Evolutionary conservation across 2,329 filamentous ascomycete genomes (phyloP), one percentile per base, ranked within the genome.

Genomic region (Nakataea oryzae): DNA sequence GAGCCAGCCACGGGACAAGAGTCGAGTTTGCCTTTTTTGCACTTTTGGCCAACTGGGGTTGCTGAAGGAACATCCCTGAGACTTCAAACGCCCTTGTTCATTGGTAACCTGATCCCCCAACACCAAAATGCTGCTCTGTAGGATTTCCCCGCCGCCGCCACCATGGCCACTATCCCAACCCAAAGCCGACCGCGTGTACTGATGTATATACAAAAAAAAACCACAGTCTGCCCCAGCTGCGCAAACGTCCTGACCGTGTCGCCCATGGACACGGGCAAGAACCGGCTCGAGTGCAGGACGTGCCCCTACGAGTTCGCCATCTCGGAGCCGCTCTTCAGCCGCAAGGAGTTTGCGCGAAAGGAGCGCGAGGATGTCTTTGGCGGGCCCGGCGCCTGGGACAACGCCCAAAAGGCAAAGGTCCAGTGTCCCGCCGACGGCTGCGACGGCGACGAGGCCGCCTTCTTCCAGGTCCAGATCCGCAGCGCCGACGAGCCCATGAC

Each of bases 401-500:
- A 96, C 72, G 92, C 93, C 64, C 89, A 96, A 72, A 93, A 92
- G 81, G 86, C 86, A 32, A 80, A 83, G 62, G 89, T 89, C 59
- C 90, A 95, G 81, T 99, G 95, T 74, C 86, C 90, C 29, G 86
- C 86, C 65, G 86, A 92, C 54, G 82, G 82, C 62, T 99, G 95
- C 79, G 82, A 90, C 70, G 91, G 91, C 65, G 82, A 86, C 64
- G 86, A 91, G 78, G 95, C 95, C 3, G 96, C 93, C 66, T 97
- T 93, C 79, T 96, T 93, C 79, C 91, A 96, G 80, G 86, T 97
- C 69, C 95, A 99, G 82, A 97, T 97, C 76, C 87, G 95, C 69
- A 96, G 91, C 80, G 95, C 95, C 61, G 95, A 99, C 77, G 95
- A 99, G 81, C 95, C 95, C 64, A 97, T 96, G 90, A 99, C 95